Evolutionary conservation across 805 yeast genomes (phyloP), one percentile per base, ranked within the genome.

Genomic region (Metschnikowia cubensis): DNA sequence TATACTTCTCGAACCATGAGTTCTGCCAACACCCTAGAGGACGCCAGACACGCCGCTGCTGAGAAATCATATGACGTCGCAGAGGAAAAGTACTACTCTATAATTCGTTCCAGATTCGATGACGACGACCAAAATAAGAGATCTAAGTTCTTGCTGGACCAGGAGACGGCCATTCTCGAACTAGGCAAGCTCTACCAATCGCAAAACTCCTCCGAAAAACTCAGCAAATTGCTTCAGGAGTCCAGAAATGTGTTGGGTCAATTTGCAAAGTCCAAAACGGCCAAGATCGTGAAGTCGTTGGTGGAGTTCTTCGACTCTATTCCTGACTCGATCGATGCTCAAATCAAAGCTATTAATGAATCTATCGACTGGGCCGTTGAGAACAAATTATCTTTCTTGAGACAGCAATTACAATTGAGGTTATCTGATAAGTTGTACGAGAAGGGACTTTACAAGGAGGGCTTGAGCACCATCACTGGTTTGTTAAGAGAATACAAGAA

Each of bases 231-330:
- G 60, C 81, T 94, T 35, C 75, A 82, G 11, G 76, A 81, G 37
- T 84, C 95, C 0, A 80, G 94, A 59, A 72, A 70, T 7, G 80
- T 84, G n/a, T 84, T 90, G 75, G 81, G 84, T 48, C 79, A 80
- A 33, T 82, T 88, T 62, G 97, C 98, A 42, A 94, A 94, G 71
- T 87, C 97, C 14, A 94, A 94, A 68, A 87, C 96, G 7, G 96
- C 98, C 18, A 94, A 92, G 67, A 87, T 92, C 49, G 84, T 92
- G 58, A 85, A 85, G 60, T 77, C 82, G 37, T 75, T 94, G 63
- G 84, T 94, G 59, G 98, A 92, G 62, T 73, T 81, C 54, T 82
- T 88, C 60, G 91, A 88, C 52, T 64, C 65, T 21, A 79, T 83
- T 56, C 85, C 82, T 37, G 74, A 75, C 55, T 77, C 85, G 3